These are phyloP conservation scores for Amborella trichopoda DNA, from an alignment of 164 flowering plant genomes.

Conservation along the genomic window DNA sequence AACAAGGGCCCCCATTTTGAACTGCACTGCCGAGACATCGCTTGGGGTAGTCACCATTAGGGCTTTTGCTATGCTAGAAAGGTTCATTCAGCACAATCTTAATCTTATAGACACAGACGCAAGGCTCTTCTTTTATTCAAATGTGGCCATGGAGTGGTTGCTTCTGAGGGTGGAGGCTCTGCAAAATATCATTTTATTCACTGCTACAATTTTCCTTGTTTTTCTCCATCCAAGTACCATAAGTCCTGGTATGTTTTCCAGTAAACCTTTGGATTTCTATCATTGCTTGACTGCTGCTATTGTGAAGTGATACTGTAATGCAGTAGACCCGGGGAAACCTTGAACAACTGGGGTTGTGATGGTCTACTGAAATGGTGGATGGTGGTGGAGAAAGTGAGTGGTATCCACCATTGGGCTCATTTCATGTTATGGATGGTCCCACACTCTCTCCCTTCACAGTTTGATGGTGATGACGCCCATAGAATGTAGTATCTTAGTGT, in stretches of 20 bases:
- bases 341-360: too few relatives aligned
- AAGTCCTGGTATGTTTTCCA: slow-evolving; percentile 42
- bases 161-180: slow-evolving; percentile 58
- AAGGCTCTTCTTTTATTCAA: slow-evolving; percentile 50
- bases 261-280: background rate
- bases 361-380: too few relatives aligned
- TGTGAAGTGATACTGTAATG: too few relatives aligned
- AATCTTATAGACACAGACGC: slow-evolving; percentile 68
- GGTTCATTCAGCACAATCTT: slow-evolving; percentile 42
- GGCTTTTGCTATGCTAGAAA: slow-evolving; percentile 44
- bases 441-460: too few relatives aligned
- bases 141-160: slow-evolving; percentile 73
- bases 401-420: background rate
- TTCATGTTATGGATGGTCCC: background rate
- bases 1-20: slow-evolving; percentile 84
- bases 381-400: too few relatives aligned
- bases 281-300: too few relatives aligned
- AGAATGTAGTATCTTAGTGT: too few relatives aligned
- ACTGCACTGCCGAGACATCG: slow-evolving; percentile 70
- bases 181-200: slow-evolving; percentile 53
- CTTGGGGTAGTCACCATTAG: slow-evolving; percentile 69
- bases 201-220: slow-evolving; percentile 51
- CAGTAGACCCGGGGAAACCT: too few relatives aligned
- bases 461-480: too few relatives aligned
- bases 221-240: slow-evolving; percentile 42